These are phyloP conservation scores for Beauveria brongniartii DNA, from an alignment of 2,329 filamentous ascomycete genomes.

Conservation along the genomic window DNA sequence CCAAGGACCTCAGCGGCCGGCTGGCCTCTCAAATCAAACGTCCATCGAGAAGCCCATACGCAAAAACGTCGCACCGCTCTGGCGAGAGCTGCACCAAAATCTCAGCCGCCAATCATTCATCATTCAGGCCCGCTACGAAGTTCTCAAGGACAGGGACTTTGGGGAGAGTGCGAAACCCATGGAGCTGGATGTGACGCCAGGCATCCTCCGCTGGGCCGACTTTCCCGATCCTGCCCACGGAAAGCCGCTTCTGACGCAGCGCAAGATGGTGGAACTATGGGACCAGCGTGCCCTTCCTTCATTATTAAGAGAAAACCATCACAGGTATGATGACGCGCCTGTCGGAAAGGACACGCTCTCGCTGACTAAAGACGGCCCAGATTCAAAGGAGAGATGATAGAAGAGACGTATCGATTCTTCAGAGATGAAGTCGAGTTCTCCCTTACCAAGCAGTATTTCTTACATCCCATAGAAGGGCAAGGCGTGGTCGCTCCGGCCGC, in stretches of 20 bases:
- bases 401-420: constrained; percentile 46
- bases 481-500: constrained; percentile 14
- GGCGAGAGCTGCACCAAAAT: constrained; percentile 48
- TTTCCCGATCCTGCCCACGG: constrained; percentile 48
- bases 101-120: constrained; percentile 49
- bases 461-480: constrained; percentile 23
- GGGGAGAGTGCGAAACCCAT: constrained; percentile 24
- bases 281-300: constrained; percentile 40
- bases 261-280: constrained; percentile 50
- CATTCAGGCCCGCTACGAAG: constrained; percentile 46
- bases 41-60: constrained; percentile 31
- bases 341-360: fast-evolving
- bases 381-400: constrained; percentile 44
- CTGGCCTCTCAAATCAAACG: constrained; percentile 35
- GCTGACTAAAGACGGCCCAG: constrained; percentile 23
- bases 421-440: constrained; percentile 47
- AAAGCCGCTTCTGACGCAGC: constrained; percentile 39
- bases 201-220: constrained; percentile 50
- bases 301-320: constrained; percentile 43
- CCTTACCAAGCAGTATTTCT: constrained; percentile 39
- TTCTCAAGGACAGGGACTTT: constrained; percentile 40
- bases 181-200: constrained; percentile 35
- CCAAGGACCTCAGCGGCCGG: constrained; percentile 37
- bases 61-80: constrained; percentile 32
- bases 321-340: constrained; percentile 32